Evolutionary conservation across 1,284 basidiomycete genomes (phyloP), one percentile per base, ranked within the genome.

Genomic region (Trichosporon coremiiforme): DNA sequence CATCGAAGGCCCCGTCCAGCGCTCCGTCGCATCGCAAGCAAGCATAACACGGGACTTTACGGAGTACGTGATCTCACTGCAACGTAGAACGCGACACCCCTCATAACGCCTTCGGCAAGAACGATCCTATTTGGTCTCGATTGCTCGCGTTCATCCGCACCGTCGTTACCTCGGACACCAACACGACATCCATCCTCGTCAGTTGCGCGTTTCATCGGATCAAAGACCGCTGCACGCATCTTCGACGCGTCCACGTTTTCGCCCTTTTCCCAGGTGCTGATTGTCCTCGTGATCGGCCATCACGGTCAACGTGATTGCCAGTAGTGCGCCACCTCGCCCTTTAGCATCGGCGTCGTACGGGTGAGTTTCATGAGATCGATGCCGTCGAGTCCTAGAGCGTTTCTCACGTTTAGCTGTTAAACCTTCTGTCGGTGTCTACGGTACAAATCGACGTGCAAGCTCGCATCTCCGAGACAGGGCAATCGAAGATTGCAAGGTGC

Each of bases 251-350:
- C 57, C 17, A 31, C 31, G 31, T 4, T 35, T 31, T 17, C 57
- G 15, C 57, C 57, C 57, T 60, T n/a, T 60, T 60, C 29, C 29
- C 31, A 60, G 31, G 2, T 12, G 57, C 31, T 33, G 57, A 60
- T 60, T 33, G 31, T n/a, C 55, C 13, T 60, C 29, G 57, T 33
- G 57, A 60, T 60, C 57, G 57, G 57, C 57, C 57, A 60, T 60
- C 57, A 33, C 57, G 57, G 57, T n/a, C 55, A 13, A 33, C 57
- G 57, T 31, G 57, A 60, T 60, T 33, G 17, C 57, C 33, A 31
- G 55, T 7, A 57, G 57, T n/a, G 57, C 57, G 57, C 57, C 57
- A 60, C 57, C 57, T 60, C 12, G 25, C 57, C 57, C 17, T 35
- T 33, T 12, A 60, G 57, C 57, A 17, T 60, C 17, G 57, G 57